Percentiles rank a stretch among this genome's conserved stretches.
Conservation (phyloP, 1,139 yeast species). For the Yamadazyma dendronema region DNA sequence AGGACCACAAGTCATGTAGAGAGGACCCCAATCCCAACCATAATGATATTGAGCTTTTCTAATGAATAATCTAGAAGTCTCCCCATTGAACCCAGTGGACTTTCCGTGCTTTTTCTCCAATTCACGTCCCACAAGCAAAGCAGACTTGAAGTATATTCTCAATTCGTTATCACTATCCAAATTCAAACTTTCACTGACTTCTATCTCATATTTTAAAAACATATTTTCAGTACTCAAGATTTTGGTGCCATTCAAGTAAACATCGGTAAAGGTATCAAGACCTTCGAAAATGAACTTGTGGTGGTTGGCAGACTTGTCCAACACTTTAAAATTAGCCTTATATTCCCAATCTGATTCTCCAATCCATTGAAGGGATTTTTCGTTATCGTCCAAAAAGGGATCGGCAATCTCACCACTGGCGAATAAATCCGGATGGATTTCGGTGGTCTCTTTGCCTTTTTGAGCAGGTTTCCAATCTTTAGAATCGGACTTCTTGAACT, state of each 20-base stretch:
- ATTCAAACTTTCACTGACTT: slow-evolving; percentile 12
- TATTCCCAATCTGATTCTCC: slow-evolving; percentile 45
- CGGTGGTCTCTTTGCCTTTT: slow-evolving; percentile 12
- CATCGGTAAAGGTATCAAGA: slow-evolving; percentile 43
- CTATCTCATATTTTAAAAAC: slow-evolving; percentile 28
- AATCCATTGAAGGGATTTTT: slow-evolving; percentile 45
- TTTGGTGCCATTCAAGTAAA: slow-evolving; percentile 30
- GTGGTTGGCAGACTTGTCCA: slow-evolving; percentile 8
- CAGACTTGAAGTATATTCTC: slow-evolving; percentile 22
- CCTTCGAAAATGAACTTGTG: slow-evolving; percentile 39
- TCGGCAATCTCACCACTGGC: slow-evolving; percentile 37
- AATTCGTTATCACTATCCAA: slow-evolving; percentile 17
- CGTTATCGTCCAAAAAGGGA: slow-evolving; percentile 43
- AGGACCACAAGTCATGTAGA: slow-evolving; percentile 47
- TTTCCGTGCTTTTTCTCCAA: slow-evolving; percentile 21
- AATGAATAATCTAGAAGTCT: slow-evolving; percentile 37
- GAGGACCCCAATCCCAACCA: slow-evolving; percentile 64
- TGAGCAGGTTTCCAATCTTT: slow-evolving; percentile 12
- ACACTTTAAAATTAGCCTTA: slow-evolving; percentile 17
- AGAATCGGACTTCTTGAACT: slow-evolving; percentile 10
- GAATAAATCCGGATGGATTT: slow-evolving; percentile 41
- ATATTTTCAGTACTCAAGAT: slow-evolving; percentile 36
- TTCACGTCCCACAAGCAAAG: slow-evolving; percentile 19
- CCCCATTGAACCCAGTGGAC: slow-evolving; percentile 37
- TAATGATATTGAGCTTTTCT: slow-evolving; percentile 55